Base-by-base conservation (phyloP, 129 eudicot genomes). In the Chrysanthemum makinoi region DNA sequence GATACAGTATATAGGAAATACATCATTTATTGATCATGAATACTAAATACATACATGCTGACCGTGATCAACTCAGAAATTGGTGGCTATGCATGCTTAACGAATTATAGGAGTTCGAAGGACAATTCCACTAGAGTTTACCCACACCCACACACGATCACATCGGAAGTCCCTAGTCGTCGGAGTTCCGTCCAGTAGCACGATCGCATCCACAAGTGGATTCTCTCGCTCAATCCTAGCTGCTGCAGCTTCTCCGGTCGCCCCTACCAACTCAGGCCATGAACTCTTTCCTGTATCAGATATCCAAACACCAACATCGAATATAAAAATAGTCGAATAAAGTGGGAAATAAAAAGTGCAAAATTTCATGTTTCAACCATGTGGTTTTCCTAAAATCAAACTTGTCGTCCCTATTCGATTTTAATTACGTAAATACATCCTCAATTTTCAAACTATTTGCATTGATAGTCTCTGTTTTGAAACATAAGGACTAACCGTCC, bases 221-320 rank as follows among this genome's bases (percentile, higher is more conserved):
- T 87, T 84, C 77, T 87, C 82, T 65, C 54, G 71, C 83, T 84
- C 89, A 16, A 84, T 80, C 17, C 11, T 77, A 20, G 15, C 57
- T 2, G 73, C 88, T 0, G 86, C 91, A 0, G 6, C 76, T 12
- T 63, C 65, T 22, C 91, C 88, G 0, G 48, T 51, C 20, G 1
- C n/a, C 10, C 86, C 80, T 12, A 86, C 91, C 54, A 86, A 47
- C 86, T 86, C 88, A 22, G 91, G 88, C 88, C 86, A 86, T 54
- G 67, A 76, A 66, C 50, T 74, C 71, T 86, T 86, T 12, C 90
- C 84, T 79, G 48, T 46, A 47, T 18, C 7, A 39, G 15, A 14
- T 14, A 49, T 26, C 28, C 28, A 26, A 26, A 26, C 28, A 26
- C 28, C 3, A 26, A 26, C 28, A 26, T 26, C 2, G 1, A 24